Conservation (phyloP, 306 rosid species). For the Malus sieversii region DNA sequence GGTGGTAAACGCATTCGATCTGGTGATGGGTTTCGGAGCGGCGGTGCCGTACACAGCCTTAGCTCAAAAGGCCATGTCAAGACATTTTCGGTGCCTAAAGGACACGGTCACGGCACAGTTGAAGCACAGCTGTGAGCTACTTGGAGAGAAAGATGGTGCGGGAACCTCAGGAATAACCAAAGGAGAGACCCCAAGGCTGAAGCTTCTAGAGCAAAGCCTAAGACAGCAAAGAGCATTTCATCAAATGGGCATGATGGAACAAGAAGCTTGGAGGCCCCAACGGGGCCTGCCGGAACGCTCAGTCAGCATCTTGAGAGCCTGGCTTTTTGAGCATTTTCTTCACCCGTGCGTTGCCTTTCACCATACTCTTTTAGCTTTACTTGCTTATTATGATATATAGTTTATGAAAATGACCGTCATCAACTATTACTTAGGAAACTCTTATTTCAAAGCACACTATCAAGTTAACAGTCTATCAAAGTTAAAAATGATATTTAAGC, state of each 20-base stretch:
- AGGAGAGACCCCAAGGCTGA: slow-evolving; percentile 97
- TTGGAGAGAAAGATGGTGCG: slow-evolving; percentile 84
- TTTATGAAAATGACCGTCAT: background rate
- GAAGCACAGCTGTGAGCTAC: slow-evolving; percentile 64
- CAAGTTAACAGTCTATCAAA: background rate
- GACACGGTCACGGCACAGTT: slow-evolving; percentile 64
- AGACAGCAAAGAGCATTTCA: slow-evolving; percentile 92
- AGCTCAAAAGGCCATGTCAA: slow-evolving; percentile 94
- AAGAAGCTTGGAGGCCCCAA: slow-evolving; percentile 99
- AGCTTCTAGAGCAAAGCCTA: slow-evolving; percentile 71
- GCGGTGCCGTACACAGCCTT: slow-evolving; percentile 90
- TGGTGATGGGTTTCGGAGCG: slow-evolving; percentile 88
- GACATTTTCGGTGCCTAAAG: slow-evolving; percentile 91
- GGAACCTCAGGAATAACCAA: slow-evolving; percentile 72
- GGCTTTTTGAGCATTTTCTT: slow-evolving; percentile 99
- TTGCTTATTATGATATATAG: background rate
- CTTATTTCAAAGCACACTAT: background rate
- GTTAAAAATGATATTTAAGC: background rate
- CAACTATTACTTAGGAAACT: background rate
- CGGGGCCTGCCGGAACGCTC: slow-evolving; percentile 98
- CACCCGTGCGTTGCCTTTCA: slow-evolving; percentile 67
- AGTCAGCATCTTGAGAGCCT: slow-evolving; percentile 90
- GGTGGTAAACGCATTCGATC: slow-evolving; percentile 88
- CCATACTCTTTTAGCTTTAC: background rate
- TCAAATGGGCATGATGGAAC: slow-evolving; percentile 98